A percentile compares a stretch with the other conserved stretches of the same genome.
These are phyloP conservation scores for Aspergillus fijiensis DNA, from an alignment of 2,329 filamentous ascomycete genomes.

Conservation along the genomic window DNA sequence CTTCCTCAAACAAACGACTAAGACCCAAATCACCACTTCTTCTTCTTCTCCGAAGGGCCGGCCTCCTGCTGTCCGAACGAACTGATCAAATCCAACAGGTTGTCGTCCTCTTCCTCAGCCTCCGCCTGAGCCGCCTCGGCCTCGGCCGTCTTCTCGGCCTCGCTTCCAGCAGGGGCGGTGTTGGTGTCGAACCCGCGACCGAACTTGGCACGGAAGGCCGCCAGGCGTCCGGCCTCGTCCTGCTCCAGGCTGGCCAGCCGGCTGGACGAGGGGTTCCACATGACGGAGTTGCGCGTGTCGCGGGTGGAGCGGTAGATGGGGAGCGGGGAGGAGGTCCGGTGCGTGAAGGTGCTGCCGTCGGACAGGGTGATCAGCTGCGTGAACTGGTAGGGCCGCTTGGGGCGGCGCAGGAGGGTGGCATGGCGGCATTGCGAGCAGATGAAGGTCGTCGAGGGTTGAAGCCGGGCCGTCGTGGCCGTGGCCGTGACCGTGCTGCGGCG, in stretches of 20 bases:
- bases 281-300: constrained; percentile 81
- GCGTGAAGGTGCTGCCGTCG: constrained; percentile 76
- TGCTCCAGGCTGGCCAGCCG: constrained; percentile 85
- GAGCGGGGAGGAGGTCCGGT: constrained; percentile 51
- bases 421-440: constrained; percentile 66
- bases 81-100: constrained; percentile 58
- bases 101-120: constrained; percentile 52
- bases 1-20: no score
- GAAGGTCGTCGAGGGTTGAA: constrained; percentile 38
- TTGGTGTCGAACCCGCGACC: constrained; percentile 76
- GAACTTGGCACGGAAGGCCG: constrained; percentile 80
- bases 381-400: constrained; percentile 92
- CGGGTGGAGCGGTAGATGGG: constrained; percentile 66
- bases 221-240: constrained; percentile 88
- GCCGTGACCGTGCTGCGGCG: constrained; percentile 37
- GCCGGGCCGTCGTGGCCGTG: constrained; percentile 27
- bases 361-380: constrained; percentile 93
- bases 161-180: background rate
- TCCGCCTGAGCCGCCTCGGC: constrained; percentile 39
- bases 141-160: constrained; percentile 29
- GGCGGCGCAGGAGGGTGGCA: constrained; percentile 81
- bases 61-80: constrained; percentile 48
- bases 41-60: constrained; percentile 35
- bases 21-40: constrained; percentile 28
- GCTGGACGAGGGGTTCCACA: constrained; percentile 87